Evolutionary conservation across 352 stramenopile genomes (phyloP), one percentile per base, ranked within the genome.

Genomic region (Globisporangium uncinulatum): DNA sequence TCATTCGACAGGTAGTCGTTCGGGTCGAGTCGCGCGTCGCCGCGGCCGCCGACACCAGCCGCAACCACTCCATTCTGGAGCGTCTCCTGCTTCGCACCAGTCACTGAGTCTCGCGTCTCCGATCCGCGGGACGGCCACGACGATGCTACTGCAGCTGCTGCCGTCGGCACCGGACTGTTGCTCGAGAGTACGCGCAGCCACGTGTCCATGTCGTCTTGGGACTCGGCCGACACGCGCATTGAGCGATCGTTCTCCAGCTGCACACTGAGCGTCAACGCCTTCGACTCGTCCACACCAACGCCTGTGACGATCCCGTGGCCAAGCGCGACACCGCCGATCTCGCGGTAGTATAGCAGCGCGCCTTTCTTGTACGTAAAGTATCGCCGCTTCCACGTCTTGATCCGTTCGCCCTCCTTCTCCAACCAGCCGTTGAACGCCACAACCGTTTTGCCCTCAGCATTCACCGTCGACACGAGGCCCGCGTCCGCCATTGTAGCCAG

Each of bases 311-410:
- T 70, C 2, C 81, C 79, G 44, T 92, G 74, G 15, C 81, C 81
- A 9, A 78, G 77, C 9, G 73, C 71, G n/a, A 73, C 73, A 14
- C 74, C 75, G 4, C 79, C 75, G 11, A 82, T 61, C 20, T 88
- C 79, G 39, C 63, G 80, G 49, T 83, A 92, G 56, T 89, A 92
- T 57, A 89, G 86, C 48, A 92, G 63, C 17, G 75, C 74, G 8
- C 74, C 74, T 19, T 84, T 84, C 50, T 85, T 83, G 53, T 88
- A 61, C 10, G 78, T 87, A 42, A 92, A 92, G 55, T 83, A 92
- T 3, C 80, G 72, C 17, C 59, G 63, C 61, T 89, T 92, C 83
- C 83, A 92, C 7, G 73, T 90, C 73, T 86, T 89, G 61, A 89
- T 86, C 2, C 65, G 69, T 34, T 81, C 74, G 0, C 83, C 80